phyloP scores from a whole-genome alignment of 1,284 basidiomycete species.

The Trichosporon faecale region DNA sequence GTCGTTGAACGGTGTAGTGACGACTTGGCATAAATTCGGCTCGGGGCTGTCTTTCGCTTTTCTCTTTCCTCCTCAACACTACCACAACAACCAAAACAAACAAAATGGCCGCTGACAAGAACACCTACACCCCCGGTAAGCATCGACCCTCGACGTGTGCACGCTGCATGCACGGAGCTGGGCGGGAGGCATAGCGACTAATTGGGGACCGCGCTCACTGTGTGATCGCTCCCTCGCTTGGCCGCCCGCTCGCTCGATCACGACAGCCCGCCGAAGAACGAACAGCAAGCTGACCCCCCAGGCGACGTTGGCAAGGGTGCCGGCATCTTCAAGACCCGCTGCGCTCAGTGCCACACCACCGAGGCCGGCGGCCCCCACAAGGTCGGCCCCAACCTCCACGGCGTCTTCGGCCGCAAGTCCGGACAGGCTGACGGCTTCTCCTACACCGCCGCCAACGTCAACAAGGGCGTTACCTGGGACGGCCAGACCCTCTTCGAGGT shows the following conservation, averaged over 20 bases:
- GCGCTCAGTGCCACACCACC: slow-evolving; percentile 94
- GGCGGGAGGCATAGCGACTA: not conserved
- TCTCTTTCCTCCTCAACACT: not conserved
- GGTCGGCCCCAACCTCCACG: slow-evolving; percentile 93
- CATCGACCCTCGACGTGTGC: not conserved
- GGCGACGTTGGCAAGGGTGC: slow-evolving; percentile 88
- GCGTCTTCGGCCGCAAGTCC: slow-evolving; percentile 81
- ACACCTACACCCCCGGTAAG: slow-evolving; percentile 25
- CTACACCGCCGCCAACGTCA: slow-evolving; percentile 94
- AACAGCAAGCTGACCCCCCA: slow-evolving; percentile 44
- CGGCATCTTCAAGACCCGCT: slow-evolving; percentile 73
- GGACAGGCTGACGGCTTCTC: slow-evolving; percentile 83
- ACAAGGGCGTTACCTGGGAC: slow-evolving; percentile 82
- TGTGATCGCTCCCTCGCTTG: not conserved
- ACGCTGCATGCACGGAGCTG: not conserved
- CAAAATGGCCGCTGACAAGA: slow-evolving; percentile 17
- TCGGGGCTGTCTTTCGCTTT: not conserved
- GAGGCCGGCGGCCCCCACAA: slow-evolving; percentile 65
- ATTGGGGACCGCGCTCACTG: not conserved
- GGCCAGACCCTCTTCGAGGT: slow-evolving; percentile 49
- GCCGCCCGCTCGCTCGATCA: not conserved
- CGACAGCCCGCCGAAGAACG: not conserved
- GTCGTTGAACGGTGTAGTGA: not conserved
- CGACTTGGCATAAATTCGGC: slow-evolving; percentile 6
- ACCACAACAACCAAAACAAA: slow-evolving; percentile 5